Evolutionary conservation across 176 grass and related monocot species (phyloP).

Genomic region (Dendrocalamus sinicus): DNA sequence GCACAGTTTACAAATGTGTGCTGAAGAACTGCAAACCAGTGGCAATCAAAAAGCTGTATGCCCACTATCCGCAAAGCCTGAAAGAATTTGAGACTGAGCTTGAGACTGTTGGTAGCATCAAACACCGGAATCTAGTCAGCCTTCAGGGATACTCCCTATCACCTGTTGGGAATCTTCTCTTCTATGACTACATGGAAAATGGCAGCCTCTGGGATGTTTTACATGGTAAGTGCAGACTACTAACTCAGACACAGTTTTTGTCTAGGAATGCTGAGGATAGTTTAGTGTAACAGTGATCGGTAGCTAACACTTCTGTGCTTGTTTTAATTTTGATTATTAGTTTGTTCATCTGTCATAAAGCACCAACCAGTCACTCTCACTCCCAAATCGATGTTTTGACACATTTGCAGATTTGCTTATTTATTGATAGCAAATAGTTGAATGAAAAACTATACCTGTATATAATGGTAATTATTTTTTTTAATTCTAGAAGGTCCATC

Average conservation of each 20-base stretch:
- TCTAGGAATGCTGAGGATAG: not conserved
- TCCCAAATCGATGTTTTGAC: slow-evolving; percentile 21
- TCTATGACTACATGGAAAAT: slow-evolving; percentile 98
- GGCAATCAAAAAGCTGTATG: slow-evolving; percentile 89
- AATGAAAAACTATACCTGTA: not conserved
- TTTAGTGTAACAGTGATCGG: slow-evolving; percentile 18
- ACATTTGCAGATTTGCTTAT: not conserved
- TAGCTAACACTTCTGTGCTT: not conserved
- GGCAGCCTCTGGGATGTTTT: slow-evolving; percentile 99
- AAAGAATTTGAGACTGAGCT: slow-evolving; percentile 98
- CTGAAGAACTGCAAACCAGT: slow-evolving; percentile 93
- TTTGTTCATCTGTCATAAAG: slow-evolving; percentile 32
- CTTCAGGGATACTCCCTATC: slow-evolving; percentile 96
- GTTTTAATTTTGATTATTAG: slow-evolving; percentile 5
- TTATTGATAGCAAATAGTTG: not conserved
- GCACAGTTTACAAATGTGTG: slow-evolving; percentile 96
- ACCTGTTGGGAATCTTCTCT: slow-evolving; percentile 85
- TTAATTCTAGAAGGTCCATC: slow-evolving; percentile 59
- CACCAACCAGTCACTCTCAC: not conserved
- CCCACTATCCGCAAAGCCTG: slow-evolving; percentile 71
- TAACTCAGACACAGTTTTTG: not conserved
- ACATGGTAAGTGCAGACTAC: slow-evolving; percentile 63
- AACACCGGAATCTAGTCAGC: slow-evolving; percentile 91
- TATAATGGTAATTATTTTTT: not conserved
- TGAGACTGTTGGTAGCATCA: slow-evolving; percentile 92